Evolutionary conservation across 2,329 filamentous ascomycete species (phyloP).

Genomic region (Trichoderma atrobrunneum): DNA sequence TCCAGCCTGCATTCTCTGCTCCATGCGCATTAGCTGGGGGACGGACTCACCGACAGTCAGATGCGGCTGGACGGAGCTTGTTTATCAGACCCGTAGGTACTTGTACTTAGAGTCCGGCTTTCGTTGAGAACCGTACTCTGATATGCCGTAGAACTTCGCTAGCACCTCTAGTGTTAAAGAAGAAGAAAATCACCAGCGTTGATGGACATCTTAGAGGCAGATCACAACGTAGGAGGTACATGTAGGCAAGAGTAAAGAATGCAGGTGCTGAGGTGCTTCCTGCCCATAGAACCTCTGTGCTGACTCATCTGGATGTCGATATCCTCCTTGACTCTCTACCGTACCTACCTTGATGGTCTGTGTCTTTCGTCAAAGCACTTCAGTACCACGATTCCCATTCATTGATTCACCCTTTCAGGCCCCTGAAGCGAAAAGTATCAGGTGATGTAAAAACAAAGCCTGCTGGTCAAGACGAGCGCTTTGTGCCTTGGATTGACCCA

Average conservation of each 20-base stretch:
- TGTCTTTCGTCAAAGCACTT: not conserved
- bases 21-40: not conserved
- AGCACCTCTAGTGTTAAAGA: not conserved
- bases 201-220: not conserved
- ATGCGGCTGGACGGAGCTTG: conserved; percentile 2
- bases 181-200: not conserved
- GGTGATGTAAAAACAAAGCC: no score
- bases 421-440: no score
- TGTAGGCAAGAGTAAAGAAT: not conserved
- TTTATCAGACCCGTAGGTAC: not conserved
- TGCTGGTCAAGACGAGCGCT: not conserved
- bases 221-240: not conserved
- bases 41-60: conserved; percentile 43
- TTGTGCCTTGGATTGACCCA: not conserved
- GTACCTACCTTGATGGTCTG: no score
- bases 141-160: not conserved
- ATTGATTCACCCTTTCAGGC: no score
- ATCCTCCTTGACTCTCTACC: not conserved
- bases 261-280: not conserved
- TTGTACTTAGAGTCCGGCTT: not conserved
- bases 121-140: not conserved
- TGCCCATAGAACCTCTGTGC: not conserved
- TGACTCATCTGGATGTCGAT: not conserved
- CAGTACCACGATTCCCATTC: not conserved
- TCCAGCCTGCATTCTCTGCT: conserved; percentile 18